Evolutionary conservation across 208 protist genomes (phyloP), one percentile per base, ranked within the genome.

Genomic region (Crithidia thermophila): DNA sequence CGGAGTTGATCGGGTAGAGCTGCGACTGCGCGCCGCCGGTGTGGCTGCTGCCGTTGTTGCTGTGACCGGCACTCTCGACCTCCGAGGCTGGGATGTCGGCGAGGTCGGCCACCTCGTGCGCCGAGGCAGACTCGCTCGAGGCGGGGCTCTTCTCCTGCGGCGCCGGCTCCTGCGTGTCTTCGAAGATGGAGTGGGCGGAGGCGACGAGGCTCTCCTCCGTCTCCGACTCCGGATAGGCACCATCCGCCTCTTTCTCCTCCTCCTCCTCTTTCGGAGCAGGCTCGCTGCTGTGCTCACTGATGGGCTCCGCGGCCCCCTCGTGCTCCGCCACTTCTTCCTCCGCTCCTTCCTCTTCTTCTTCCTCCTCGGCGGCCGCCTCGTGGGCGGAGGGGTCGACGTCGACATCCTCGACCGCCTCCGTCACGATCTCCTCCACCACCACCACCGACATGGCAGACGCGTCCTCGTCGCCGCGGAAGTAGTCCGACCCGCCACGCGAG

Each of bases 141-240:
- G 40, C 8, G 18, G 40, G 13, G 13, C 16, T 21, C 9, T 0
- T 7, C 18, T 46, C 20, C 9, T 8, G 13, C 9, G 40, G 16
- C 18, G 8, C 40, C 40, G 40, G 40, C 16, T 46, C 40, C 8
- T n/a, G 13, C 14, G 49, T 20, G 14, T 16, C 27, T 14, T 57
- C 51, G 16, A 57, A 57, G 51, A 57, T n/a, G 30, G 51, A 57
- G 33, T 57, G 51, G 20, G 51, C 51, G 28, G 51, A 57, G 8
- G 51, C 33, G 16, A 42, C 51, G 10, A 57, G 51, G 20, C 51
- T 57, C n/a, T 42, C 33, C 51, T 57, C 51, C 20, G n/a, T n/a
- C n/a, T n/a, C n/a, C n/a, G n/a, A n/a, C n/a, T n/a, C n/a, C n/a
- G n/a, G n/a, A n/a, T n/a, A n/a, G n/a, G n/a, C n/a, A n/a, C 14